Percentiles rank a stretch among this genome's conserved stretches.
Conservation (phyloP, 352 stramenopile species). For the Globisporangium perplexum region DNA sequence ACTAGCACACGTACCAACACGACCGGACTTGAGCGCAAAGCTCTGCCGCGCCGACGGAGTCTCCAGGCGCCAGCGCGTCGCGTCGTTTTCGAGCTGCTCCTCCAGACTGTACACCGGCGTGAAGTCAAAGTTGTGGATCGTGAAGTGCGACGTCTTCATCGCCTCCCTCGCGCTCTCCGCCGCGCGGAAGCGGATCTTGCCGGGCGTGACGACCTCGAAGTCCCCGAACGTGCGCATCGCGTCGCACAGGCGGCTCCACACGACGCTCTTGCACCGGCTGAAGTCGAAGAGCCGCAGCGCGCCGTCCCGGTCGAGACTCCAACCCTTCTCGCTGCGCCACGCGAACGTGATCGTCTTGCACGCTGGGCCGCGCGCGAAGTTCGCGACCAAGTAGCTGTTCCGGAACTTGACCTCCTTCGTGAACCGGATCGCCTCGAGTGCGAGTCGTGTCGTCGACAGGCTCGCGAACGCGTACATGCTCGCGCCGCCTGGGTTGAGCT, state of each 20-base stretch:
- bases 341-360: constrained; percentile 65
- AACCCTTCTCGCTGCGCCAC: constrained; percentile 28
- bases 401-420: constrained; percentile 31
- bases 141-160: constrained; percentile 42
- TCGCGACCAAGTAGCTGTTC: constrained; percentile 37
- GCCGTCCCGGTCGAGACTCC: constrained; percentile 26
- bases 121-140: constrained; percentile 43
- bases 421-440: constrained; percentile 49
- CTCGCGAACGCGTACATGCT: constrained; percentile 63
- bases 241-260: constrained; percentile 47
- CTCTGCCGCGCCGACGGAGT: constrained; percentile 18
- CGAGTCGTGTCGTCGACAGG: constrained; percentile 41
- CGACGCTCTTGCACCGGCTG: constrained; percentile 22
- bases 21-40: constrained; percentile 52
- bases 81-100: constrained; percentile 51
- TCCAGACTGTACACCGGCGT: constrained; percentile 66
- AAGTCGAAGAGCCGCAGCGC: constrained; percentile 46
- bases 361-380: constrained; percentile 66
- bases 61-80: constrained; percentile 22
- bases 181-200: constrained; percentile 48
- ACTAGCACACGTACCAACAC: constrained; percentile 34
- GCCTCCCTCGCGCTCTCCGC: constrained; percentile 53
- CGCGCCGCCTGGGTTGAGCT: constrained; percentile 26
- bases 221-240: constrained; percentile 42
- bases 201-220: constrained; percentile 28